phyloP scores from a whole-genome alignment of 2,329 filamentous ascomycete genomes.

The Colletotrichum eleusines region DNA sequence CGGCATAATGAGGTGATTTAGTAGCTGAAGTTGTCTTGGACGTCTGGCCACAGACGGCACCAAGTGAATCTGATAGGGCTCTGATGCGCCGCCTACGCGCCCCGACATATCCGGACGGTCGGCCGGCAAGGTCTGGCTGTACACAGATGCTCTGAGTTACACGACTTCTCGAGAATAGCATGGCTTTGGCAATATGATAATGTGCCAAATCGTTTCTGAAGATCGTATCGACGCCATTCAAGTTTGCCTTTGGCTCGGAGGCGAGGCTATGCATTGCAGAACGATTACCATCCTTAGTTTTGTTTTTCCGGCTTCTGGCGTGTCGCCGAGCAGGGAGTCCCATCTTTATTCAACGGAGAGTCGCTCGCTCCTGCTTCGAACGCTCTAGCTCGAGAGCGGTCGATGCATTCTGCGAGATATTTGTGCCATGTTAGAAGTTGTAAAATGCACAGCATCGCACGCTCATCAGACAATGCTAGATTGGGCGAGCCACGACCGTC shows the following conservation, averaged over 20 bases:
- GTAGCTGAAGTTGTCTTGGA: background rate
- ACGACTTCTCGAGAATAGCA: background rate
- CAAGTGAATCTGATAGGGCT: background rate
- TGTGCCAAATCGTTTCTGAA: background rate
- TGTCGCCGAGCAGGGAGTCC: conserved; percentile 2
- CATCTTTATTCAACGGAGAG: background rate
- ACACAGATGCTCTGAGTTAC: background rate
- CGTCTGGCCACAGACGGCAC: background rate
- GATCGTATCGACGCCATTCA: background rate
- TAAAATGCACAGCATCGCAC: conserved; percentile 32
- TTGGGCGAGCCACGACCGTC: conserved; percentile 10
- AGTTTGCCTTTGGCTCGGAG: background rate
- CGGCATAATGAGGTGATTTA: conserved; percentile 5
- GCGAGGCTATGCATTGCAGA: background rate
- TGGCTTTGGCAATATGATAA: background rate
- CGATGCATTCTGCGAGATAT: background rate
- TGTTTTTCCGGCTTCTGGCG: background rate
- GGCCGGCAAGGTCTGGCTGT: background rate
- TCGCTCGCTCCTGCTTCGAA: background rate
- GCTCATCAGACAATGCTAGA: conserved; percentile 32
- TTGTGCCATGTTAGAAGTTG: background rate
- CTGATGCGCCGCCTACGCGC: background rate
- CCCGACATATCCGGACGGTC: conserved; percentile 7
- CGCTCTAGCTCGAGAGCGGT: background rate
- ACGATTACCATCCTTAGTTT: background rate